Conservation (phyloP, 1,284 basidiomycete genomes). For the Coniferiporia weirii region DNA sequence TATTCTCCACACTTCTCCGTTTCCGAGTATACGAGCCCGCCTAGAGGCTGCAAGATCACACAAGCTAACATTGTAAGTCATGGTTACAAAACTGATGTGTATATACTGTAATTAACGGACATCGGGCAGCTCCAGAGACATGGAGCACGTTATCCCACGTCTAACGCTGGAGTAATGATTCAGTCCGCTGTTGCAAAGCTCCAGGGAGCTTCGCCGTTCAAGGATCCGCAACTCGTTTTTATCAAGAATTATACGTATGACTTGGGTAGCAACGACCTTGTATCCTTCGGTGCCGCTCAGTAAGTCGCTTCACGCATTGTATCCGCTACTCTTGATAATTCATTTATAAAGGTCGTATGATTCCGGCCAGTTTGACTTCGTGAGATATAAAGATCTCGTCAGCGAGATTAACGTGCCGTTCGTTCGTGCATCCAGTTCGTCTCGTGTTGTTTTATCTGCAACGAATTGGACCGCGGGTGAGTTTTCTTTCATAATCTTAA, state of each 20-base stretch:
- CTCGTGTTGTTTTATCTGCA: conserved; percentile 63
- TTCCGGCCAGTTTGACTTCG: conserved; percentile 43
- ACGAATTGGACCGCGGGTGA: conserved; percentile 67
- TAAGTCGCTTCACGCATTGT: conserved; percentile 34
- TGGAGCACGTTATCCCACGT: conserved; percentile 75
- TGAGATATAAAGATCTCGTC: conserved; percentile 50
- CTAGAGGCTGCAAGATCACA: conserved; percentile 45
- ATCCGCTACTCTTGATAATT: background rate
- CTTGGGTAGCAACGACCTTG: conserved; percentile 56
- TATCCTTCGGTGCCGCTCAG: conserved; percentile 68
- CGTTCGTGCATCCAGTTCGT: conserved; percentile 54
- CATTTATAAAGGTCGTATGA: conserved; percentile 39
- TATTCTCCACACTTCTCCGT: conserved; percentile 56
- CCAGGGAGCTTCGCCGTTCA: conserved; percentile 37
- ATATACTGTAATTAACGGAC: conserved; percentile 1
- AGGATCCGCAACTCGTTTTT: conserved; percentile 52
- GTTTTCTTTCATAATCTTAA: conserved; percentile 10
- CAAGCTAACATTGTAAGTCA: conserved; percentile 62
- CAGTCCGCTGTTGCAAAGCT: conserved; percentile 48
- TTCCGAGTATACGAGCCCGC: conserved; percentile 42
- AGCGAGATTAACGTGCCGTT: conserved; percentile 49
- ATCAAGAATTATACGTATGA: conserved; percentile 55
- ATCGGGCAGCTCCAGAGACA: conserved; percentile 73
- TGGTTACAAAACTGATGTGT: conserved; percentile 1
- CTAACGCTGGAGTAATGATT: conserved; percentile 43